phyloP scores from a whole-genome alignment of 352 stramenopile species.

The Phytophthora melonis region DNA sequence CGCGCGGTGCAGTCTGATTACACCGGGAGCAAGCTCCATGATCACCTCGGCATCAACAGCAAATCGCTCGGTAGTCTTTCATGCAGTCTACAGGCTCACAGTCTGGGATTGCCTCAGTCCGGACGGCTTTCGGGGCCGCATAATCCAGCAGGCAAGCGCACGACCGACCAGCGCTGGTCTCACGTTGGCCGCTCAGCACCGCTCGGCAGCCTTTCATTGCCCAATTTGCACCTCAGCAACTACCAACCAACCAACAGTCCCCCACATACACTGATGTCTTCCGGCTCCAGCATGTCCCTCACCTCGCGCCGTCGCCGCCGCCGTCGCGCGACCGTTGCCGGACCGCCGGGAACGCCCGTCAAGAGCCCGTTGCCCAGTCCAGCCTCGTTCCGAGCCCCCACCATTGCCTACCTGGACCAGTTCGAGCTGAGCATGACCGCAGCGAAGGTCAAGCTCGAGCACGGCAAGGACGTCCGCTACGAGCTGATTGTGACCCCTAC shows the following conservation, averaged over 20 bases:
- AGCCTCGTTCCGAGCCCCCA: slow-evolving; percentile 26
- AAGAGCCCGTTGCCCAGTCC: slow-evolving; percentile 26
- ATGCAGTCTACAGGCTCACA: not conserved
- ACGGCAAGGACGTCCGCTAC: slow-evolving; percentile 57
- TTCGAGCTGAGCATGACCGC: slow-evolving; percentile 41
- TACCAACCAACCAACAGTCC: not conserved
- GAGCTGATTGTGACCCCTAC: slow-evolving; percentile 52
- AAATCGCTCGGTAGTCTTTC: slow-evolving; percentile 27
- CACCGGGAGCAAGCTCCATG: slow-evolving; percentile 12
- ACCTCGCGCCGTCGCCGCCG: slow-evolving; percentile 32
- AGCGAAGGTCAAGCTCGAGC: slow-evolving; percentile 23
- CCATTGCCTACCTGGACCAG: slow-evolving; percentile 44
- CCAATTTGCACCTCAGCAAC: slow-evolving; percentile 27
- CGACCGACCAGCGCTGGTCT: slow-evolving; percentile 10
- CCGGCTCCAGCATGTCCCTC: slow-evolving; percentile 33
- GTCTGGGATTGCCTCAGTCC: slow-evolving; percentile 18
- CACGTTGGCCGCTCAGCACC: slow-evolving; percentile 10
- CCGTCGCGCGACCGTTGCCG: slow-evolving; percentile 20
- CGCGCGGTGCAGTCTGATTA: slow-evolving; percentile 21
- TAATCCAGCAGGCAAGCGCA: slow-evolving; percentile 34
- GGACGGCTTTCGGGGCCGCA: slow-evolving; percentile 6
- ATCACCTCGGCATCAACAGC: slow-evolving; percentile 16
- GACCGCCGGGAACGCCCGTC: slow-evolving; percentile 20
- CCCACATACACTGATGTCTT: slow-evolving; percentile 17
- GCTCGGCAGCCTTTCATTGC: slow-evolving; percentile 17